Base-by-base conservation (phyloP, 345 rosid species). In the Sapria himalayana region DNA sequence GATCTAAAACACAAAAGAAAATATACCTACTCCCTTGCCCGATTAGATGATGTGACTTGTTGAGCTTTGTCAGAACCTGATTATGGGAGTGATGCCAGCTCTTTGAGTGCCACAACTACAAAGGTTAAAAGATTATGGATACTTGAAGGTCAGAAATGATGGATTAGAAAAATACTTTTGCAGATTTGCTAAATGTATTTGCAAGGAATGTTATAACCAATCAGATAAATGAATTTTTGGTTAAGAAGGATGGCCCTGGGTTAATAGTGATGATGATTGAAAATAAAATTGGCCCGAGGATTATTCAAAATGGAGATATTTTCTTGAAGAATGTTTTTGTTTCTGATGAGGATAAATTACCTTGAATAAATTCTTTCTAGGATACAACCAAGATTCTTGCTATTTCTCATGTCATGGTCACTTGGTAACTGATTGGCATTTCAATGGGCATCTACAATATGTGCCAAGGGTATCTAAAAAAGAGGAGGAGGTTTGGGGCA, bases 111-210 rank as follows among this genome's bases (percentile, higher is more conserved):
- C 54, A 74, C 72, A 37, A 95, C 98, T 19, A 79, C 57, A 51
- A 79, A 79, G 92, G 98, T 89, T 49, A 69, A 70, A 52, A 85
- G 91, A 42, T 94, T 94, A 46, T 82, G 98, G 94, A 49, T 62
- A 49, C 70, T 89, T 4, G 69, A 79, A 40, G 98, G 98, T 34
- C 81, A 82, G 57, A 89, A 89, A 56, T 91, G 94, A 49, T 89
- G 98, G 94, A 89, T 89, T 25, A 93, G 98, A 60, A 86, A 89
- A 73, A 91, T 60, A 82, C 98, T 18, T 89, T 89, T 58, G 91
- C 98, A 2, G 98, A 82, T 62, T n/a, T 89, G 39, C 57, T 82
- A 59, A 35, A 78, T 61, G 63, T 79, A 54, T 74, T 89, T 58
- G 93, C 93, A 14, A 60, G 94, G 60, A 82, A 76, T 69, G 51